Base-by-base conservation (phyloP, 2,329 filamentous ascomycete species). In the Colletotrichum somersetense region DNA sequence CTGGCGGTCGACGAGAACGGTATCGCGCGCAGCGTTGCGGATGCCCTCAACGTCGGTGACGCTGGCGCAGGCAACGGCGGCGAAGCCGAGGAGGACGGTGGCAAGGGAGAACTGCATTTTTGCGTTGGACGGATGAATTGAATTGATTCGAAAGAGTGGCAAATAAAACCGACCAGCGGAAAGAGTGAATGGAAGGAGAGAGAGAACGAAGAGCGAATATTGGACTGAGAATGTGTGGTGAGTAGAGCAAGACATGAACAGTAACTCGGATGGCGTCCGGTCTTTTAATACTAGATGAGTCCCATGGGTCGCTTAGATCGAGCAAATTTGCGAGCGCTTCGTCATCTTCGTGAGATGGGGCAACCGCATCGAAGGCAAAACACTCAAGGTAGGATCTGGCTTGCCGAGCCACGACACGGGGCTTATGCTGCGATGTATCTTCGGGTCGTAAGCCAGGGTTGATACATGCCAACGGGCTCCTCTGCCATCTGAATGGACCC, bases 81-180 rank as follows among this genome's bases (percentile, higher is more conserved):
- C 74, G 48, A 77, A 70, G 74, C 74, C 75, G 67, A 78, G 62
- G 68, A 78, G 62, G 46, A 78, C 42, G 69, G 77, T 66, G 58
- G 66, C 44, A 42, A 75, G 12, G 16, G 76, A 71, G 71, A 76
- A 74, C 71, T 80, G 73, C 79, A 80, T 80, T 57, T 26, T 26
- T 26, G 23, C 23, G 48, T 52, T 23, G n/a, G 48, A 16, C 48
- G 48, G 48, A 26, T 26, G 48, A 16, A 52, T 14, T 52, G 23
- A 3, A 8, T 26, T 26, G 26, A 11, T 40, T 50, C 23, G n/a
- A 52, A 52, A 1, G 26, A 61, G 46, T 26, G 64, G 44, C 18
- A 3, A 8, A 33, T 26, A 33, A 23, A 23, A 23, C 64, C 64
- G 56, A 56, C 1, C 64, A 61, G 64, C 64, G 64, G 64, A 61